Evolutionary conservation across 2,329 filamentous ascomycete genomes (phyloP).

Genomic region (Ascochyta pisi): DNA sequence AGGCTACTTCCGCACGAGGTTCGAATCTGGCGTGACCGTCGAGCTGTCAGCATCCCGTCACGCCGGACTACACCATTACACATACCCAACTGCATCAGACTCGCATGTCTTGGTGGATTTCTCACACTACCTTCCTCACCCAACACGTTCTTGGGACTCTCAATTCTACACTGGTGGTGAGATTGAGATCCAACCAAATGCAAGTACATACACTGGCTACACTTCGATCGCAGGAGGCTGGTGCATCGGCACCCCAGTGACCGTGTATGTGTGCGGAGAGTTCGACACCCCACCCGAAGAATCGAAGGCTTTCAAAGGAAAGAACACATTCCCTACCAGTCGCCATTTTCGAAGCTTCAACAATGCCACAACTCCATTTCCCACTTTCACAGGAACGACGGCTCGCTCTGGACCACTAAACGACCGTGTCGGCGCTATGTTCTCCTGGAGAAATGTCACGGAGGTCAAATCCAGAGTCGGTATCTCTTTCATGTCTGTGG

Average conservation of each 20-base stretch:
- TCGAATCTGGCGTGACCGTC: conserved; percentile 45
- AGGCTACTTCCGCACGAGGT: conserved; percentile 46
- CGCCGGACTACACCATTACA: conserved; percentile 48
- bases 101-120: conserved; percentile 57
- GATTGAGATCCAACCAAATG: conserved; percentile 42
- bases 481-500: conserved; percentile 55
- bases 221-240: conserved; percentile 47
- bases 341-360: conserved; percentile 43
- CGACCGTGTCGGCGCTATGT: conserved; percentile 60
- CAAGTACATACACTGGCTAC: conserved; percentile 41
- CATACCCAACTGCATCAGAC: conserved; percentile 45
- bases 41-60: conserved; percentile 49
- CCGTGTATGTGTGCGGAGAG: conserved; percentile 46
- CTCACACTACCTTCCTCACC: conserved; percentile 53
- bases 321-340: conserved; percentile 47
- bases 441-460: conserved; percentile 53
- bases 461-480: conserved; percentile 59
- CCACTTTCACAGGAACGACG: conserved; percentile 35
- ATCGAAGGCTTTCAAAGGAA: conserved; percentile 41
- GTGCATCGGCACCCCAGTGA: conserved; percentile 47
- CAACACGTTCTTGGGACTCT: conserved; percentile 44
- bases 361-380: conserved; percentile 39
- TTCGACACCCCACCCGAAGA: conserved; percentile 36
- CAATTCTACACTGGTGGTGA: conserved; percentile 48
- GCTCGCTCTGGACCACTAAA: conserved; percentile 41